Percentiles rank a stretch among this genome's conserved stretches.
phyloP scores from a whole-genome alignment of 495 filamentous ascomycete genomes.

The Oidiodendron maius region DNA sequence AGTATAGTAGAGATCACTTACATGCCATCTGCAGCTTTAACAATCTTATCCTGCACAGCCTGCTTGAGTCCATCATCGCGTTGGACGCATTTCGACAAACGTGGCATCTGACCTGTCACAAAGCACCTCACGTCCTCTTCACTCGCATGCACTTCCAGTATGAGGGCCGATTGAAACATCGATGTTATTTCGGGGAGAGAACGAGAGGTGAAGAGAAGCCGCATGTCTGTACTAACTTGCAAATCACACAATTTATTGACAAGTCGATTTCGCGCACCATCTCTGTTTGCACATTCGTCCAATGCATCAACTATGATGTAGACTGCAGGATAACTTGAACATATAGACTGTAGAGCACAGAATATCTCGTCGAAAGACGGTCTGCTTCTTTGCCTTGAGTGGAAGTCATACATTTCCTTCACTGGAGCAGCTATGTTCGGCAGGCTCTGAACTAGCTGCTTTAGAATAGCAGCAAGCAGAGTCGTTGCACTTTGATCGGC shows the following conservation, averaged over 20 bases:
- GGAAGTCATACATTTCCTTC: constrained; percentile 20
- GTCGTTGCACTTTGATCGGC: constrained; percentile 3
- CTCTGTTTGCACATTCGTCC: constrained; percentile 34
- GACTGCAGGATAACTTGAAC: constrained; percentile 16
- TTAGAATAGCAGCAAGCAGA: constrained; percentile 28
- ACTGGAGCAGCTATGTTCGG: constrained; percentile 19
- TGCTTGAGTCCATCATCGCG: constrained; percentile 16
- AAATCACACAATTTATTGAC: constrained; percentile 27
- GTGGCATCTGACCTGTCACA: constrained; percentile 19
- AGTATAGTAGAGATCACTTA: not conserved
- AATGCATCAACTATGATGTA: constrained; percentile 43
- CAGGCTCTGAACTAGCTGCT: constrained; percentile 24
- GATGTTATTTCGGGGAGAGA: constrained; percentile 26
- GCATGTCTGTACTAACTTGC: constrained; percentile 16
- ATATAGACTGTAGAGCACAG: constrained; percentile 16
- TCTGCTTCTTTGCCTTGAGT: constrained; percentile 13
- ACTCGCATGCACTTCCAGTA: constrained; percentile 33
- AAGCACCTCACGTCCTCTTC: constrained; percentile 30
- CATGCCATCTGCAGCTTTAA: constrained; percentile 34
- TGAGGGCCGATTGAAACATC: constrained; percentile 9
- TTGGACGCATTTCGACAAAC: constrained; percentile 20
- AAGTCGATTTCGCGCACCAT: constrained; percentile 23
- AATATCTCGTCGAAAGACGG: constrained; percentile 25
- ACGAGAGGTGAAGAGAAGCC: constrained; percentile 37
- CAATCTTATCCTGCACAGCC: constrained; percentile 18